A percentile compares a stretch with the other conserved stretches of the same genome.
These are phyloP conservation scores for Mycena venus DNA, from an alignment of 768 basidiomycete species.

Conservation along the genomic window DNA sequence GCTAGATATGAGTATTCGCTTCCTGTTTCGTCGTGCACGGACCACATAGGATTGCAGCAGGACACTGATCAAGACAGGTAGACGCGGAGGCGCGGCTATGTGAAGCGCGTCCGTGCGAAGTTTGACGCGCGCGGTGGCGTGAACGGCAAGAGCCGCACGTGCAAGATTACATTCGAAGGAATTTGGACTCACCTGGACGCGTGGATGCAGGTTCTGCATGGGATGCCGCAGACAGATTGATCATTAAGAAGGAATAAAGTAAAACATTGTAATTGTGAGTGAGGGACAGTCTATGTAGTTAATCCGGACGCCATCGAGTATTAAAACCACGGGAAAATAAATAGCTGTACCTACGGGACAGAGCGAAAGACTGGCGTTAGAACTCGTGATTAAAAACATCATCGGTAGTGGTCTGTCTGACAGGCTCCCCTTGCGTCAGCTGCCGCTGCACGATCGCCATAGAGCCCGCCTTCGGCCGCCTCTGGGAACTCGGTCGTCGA, in stretches of 20 bases:
- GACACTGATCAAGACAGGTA: too few relatives aligned
- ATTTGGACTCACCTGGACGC: too few relatives aligned
- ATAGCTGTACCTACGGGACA: neutral
- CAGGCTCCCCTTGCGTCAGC: constrained; percentile 25
- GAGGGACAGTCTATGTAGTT: neutral
- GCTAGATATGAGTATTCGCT: neutral
- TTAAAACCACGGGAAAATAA: neutral
- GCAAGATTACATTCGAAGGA: neutral
- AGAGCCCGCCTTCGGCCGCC: constrained; percentile 78
- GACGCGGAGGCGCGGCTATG: too few relatives aligned
- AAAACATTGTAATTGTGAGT: too few relatives aligned
- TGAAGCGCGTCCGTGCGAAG: too few relatives aligned
- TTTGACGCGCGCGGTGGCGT: too few relatives aligned
- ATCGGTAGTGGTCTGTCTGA: constrained; percentile 46
- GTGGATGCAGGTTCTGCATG: too few relatives aligned
- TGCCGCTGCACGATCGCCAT: constrained; percentile 55
- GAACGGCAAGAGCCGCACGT: neutral
- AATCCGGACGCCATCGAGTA: neutral
- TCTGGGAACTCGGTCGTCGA: constrained; percentile 73
- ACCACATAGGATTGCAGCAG: neutral
- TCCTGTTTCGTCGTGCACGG: too few relatives aligned
- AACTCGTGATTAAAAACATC: constrained; percentile 79
- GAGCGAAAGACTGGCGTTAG: too few relatives aligned
- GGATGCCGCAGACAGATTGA: neutral
- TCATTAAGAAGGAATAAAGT: neutral